phyloP scores from a whole-genome alignment of 176 grass and related monocot species.

The Triticum monococcum region DNA sequence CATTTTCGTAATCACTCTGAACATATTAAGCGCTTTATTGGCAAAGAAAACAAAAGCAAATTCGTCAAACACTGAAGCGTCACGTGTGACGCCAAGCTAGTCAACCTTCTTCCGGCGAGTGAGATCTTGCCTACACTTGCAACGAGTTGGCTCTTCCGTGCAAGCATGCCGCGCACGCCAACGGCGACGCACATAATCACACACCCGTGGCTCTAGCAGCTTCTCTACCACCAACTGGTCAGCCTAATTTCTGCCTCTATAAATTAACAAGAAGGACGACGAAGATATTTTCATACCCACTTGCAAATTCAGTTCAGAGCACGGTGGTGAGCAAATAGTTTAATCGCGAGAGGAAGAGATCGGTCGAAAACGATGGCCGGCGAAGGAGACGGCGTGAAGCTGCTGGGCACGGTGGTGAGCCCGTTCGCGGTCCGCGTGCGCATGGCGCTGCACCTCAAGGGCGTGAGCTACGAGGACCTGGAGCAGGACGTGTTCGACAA shows the following conservation, averaged over 20 bases:
- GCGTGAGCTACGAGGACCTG: constrained; percentile 28
- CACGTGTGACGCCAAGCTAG: background rate
- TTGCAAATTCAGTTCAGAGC: no score
- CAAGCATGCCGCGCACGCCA: background rate
- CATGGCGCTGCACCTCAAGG: constrained; percentile 48
- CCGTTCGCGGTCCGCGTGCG: constrained; percentile 29
- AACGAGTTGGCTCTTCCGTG: background rate
- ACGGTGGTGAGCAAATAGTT: no score
- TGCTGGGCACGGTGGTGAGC: constrained; percentile 29
- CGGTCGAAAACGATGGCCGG: constrained; percentile 1
- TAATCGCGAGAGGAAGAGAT: background rate
- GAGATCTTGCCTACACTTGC: no score
- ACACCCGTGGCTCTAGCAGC: background rate
- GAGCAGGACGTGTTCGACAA: background rate
- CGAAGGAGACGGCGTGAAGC: background rate
- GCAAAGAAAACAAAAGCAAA: no score
- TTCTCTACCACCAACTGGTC: background rate
- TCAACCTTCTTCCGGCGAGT: background rate
- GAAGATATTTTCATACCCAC: no score
- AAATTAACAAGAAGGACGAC: background rate
- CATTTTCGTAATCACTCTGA: no score
- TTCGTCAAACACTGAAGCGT: background rate
- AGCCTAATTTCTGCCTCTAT: background rate
- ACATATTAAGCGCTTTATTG: no score
- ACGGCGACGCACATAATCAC: background rate